Percentiles rank a stretch among this genome's conserved stretches.
phyloP scores from a whole-genome alignment of 805 yeast genomes.

The Nakazawaea wyomingensis region DNA sequence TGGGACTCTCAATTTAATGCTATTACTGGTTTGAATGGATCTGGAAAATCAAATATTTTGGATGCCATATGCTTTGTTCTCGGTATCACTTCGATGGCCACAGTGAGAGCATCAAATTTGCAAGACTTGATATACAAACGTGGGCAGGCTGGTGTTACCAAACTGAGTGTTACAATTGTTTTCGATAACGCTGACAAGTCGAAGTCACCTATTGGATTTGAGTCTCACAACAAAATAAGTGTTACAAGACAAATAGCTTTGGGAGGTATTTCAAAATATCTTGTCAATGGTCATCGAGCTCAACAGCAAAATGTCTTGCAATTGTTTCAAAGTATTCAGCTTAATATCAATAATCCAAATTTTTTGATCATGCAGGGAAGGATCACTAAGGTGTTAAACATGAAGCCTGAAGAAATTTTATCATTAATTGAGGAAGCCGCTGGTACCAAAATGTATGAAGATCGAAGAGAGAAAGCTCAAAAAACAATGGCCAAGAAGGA shows the following conservation, averaged over 20 bases:
- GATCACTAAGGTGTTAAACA: constrained; percentile 92
- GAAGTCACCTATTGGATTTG: constrained; percentile 85
- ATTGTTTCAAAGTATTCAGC: constrained; percentile 88
- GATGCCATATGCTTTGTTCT: constrained; percentile 98
- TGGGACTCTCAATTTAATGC: constrained; percentile 98
- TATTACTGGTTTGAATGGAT: constrained; percentile 95
- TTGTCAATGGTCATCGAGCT: constrained; percentile 94
- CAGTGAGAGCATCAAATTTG: constrained; percentile 87
- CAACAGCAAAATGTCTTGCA: constrained; percentile 90
- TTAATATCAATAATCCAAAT: constrained; percentile 94
- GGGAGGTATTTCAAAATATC: constrained; percentile 88
- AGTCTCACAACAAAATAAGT: constrained; percentile 68
- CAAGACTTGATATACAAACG: constrained; percentile 95
- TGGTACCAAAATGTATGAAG: constrained; percentile 94
- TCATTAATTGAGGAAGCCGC: constrained; percentile 97
- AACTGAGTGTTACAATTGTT: constrained; percentile 93
- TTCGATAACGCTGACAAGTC: constrained; percentile 79
- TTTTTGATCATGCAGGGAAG: constrained; percentile 98
- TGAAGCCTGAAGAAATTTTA: constrained; percentile 88
- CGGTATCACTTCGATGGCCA: constrained; percentile 91
- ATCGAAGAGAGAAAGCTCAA: constrained; percentile 85
- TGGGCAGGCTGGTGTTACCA: constrained; percentile 97
- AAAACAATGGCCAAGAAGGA: constrained; percentile 91
- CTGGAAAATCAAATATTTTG: constrained; percentile 93
- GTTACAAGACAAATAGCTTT: constrained; percentile 87